phyloP scores from a whole-genome alignment of 805 yeast genomes.

The Lipomyces spencermartinsiae region DNA sequence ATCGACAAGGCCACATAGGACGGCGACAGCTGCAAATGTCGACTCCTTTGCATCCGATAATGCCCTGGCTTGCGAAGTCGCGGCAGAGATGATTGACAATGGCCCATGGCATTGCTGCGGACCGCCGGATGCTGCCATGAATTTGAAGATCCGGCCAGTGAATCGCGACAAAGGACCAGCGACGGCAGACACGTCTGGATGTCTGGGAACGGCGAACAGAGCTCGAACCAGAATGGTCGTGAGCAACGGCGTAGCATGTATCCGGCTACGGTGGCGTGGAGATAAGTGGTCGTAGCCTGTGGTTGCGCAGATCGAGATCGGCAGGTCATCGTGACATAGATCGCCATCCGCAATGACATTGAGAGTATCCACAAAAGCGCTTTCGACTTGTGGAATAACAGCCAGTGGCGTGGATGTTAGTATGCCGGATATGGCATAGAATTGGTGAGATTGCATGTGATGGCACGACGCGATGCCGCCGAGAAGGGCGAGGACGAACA shows the following conservation, averaged over 20 bases:
- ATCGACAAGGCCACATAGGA: conserved; percentile 23
- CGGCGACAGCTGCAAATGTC: conserved; percentile 21
- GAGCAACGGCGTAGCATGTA: conserved; percentile 11
- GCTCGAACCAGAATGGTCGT: neutral
- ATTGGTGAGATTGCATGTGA: conserved; percentile 1
- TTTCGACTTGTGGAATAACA: conserved; percentile 11
- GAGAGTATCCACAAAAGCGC: conserved; percentile 16
- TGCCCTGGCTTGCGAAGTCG: neutral
- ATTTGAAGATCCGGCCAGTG: conserved; percentile 11
- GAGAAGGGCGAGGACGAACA: conserved; percentile 16
- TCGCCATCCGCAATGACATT: conserved; percentile 6
- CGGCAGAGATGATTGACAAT: neutral
- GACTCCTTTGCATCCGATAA: conserved; percentile 8
- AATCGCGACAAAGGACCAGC: conserved; percentile 26
- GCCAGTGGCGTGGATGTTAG: conserved; percentile 12
- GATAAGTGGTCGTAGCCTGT: conserved; percentile 8
- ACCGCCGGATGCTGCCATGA: neutral
- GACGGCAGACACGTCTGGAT: conserved; percentile 7
- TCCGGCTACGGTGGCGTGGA: neutral
- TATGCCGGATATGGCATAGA: conserved; percentile 26
- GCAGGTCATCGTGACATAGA: conserved; percentile 1
- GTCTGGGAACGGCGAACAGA: conserved; percentile 12
- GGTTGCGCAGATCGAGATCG: conserved; percentile 16
- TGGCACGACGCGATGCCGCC: conserved; percentile 19
- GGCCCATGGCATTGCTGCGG: neutral